Conservation (phyloP, 2,329 filamentous ascomycete species). For the Hymenoscyphus albidus region DNA sequence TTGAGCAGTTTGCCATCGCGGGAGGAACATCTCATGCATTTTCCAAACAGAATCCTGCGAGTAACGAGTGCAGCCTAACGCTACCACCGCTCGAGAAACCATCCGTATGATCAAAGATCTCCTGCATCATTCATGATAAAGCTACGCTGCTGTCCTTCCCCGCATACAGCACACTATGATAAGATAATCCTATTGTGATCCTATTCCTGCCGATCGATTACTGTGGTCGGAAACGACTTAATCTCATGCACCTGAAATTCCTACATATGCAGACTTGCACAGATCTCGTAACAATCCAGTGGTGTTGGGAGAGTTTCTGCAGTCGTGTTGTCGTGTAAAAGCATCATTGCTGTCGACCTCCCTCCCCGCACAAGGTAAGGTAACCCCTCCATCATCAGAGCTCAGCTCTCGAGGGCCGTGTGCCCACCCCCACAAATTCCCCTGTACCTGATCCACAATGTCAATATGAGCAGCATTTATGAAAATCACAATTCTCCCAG, state of each 20-base stretch:
- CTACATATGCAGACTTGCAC: neutral
- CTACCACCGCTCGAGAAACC: neutral
- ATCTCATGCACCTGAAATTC: neutral
- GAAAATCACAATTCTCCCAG: constrained; percentile 4
- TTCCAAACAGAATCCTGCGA: neutral
- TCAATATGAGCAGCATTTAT: neutral
- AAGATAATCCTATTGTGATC: neutral
- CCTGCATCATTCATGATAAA: neutral
- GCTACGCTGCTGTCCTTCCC: neutral
- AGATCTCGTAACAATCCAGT: constrained; percentile 1
- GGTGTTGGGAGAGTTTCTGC: neutral
- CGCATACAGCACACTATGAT: neutral
- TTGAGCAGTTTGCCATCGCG: neutral
- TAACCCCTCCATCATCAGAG: constrained; percentile 5
- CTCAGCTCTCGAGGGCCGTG: neutral
- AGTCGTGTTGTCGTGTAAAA: constrained; percentile 2
- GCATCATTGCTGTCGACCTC: neutral
- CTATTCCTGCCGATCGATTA: no score
- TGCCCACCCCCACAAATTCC: neutral
- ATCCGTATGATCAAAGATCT: neutral
- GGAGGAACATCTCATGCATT: neutral
- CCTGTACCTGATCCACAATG: neutral
- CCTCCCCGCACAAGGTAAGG: neutral
- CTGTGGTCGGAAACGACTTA: neutral
- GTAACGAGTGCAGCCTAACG: neutral